Percentiles rank a stretch among this genome's conserved stretches.
phyloP scores from a whole-genome alignment of 2,329 filamentous ascomycete genomes.

The Neoscytalidium dimidiatum region DNA sequence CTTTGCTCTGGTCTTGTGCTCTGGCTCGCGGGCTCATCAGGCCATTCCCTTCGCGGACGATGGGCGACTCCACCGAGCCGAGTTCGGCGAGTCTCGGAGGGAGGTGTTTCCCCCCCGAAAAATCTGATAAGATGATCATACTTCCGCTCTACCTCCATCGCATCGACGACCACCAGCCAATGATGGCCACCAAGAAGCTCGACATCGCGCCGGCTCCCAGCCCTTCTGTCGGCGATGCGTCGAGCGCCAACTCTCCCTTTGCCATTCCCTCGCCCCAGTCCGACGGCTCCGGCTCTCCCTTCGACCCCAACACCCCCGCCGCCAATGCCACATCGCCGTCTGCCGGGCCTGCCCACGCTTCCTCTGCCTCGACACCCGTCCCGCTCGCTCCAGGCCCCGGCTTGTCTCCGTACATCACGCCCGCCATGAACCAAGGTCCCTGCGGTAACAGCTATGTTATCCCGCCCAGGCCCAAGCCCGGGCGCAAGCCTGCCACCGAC shows the following conservation, averaged over 20 bases:
- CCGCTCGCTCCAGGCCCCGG: slow-evolving; percentile 12
- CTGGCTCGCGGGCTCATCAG: background rate
- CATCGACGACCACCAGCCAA: slow-evolving; percentile 8
- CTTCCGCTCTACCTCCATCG: slow-evolving; percentile 14
- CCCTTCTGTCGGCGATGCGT: slow-evolving; percentile 4
- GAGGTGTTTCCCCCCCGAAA: background rate
- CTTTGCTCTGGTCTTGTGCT: background rate
- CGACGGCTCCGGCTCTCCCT: slow-evolving; percentile 6
- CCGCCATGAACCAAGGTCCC: slow-evolving; percentile 28
- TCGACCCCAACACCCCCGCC: background rate
- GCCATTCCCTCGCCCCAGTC: slow-evolving; percentile 16
- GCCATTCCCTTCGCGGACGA: slow-evolving; percentile 2
- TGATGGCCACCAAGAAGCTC: slow-evolving; percentile 19
- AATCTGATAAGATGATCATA: slow-evolving; percentile 20
- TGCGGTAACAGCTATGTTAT: slow-evolving; percentile 40
- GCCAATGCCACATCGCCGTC: slow-evolving; percentile 9
- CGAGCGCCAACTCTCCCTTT: slow-evolving; percentile 10
- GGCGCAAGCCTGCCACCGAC: slow-evolving; percentile 90
- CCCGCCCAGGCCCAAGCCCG: slow-evolving; percentile 61
- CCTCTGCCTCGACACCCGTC: background rate
- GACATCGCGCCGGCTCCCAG: slow-evolving; percentile 19
- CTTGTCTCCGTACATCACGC: slow-evolving; percentile 11
- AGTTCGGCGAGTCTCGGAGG: slow-evolving; percentile 17
- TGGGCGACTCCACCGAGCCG: slow-evolving; percentile 4
- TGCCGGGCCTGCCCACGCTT: background rate